Base-by-base conservation (phyloP, 306 rosid genomes). In the Quercus engelmannii region DNA sequence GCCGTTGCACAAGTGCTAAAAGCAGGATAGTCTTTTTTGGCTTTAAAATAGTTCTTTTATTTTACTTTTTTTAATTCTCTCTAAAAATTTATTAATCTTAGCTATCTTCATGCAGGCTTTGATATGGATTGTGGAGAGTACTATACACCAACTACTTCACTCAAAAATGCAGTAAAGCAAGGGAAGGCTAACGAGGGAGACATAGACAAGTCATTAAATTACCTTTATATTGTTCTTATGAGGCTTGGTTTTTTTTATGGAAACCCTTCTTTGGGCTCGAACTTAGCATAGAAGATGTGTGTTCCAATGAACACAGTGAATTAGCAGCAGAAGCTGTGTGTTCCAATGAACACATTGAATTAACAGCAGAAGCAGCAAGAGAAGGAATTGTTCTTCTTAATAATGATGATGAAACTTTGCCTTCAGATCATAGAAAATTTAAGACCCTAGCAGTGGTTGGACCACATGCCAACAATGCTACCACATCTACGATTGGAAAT, bases 381-480 rank as follows among this genome's bases (percentile, higher is more conserved):
- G 71, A 80, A 80, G 80, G 84, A 8, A 69, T 80, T 8, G 84
- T 80, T 3, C 55, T 80, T 14, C 41, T 80, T 4, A 80, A 80
- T 30, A 75, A 80, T 46, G 74, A 13, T 57, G 38, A 46, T 15
- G 74, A 41, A 41, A 41, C 79, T 69, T 31, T 80, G 62, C 84
- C 84, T 1, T 4, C 75, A 33, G 23, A 74, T 6, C 7, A 70
- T 6, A 1, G 17, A 1, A 55, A 57, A 11, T 4, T 67, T 14
- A 56, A 30, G 26, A 67, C 25, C 25, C 17, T 80, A 18, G 76
- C 84, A 13, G 52, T 80, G 0, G 71, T 80, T 6, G 84, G 84
- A n/a, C 84, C 84, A 58, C 82, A 82, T 65, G 82, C 82, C 35
- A 31, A 31, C 56, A 77, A 73, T 68, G 85, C 80, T 41, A 76